These are phyloP conservation scores for Rhodotorula taiwanensis DNA, from an alignment of 768 basidiomycete species.

Conservation along the genomic window DNA sequence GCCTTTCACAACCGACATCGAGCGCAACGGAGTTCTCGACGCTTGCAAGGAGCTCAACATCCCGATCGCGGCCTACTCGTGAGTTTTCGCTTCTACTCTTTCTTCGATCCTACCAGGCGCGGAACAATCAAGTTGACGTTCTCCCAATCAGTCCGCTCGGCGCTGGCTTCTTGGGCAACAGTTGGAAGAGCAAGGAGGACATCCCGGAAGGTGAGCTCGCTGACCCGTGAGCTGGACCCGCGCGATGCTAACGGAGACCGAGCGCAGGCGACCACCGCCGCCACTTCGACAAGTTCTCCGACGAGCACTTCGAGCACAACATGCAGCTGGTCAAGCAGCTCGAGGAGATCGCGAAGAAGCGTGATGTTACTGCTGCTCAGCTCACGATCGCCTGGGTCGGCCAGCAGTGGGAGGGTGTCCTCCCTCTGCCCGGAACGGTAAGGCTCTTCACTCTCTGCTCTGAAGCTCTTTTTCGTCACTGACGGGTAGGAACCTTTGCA, in stretches of 20 bases:
- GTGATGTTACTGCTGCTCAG: slow-evolving; percentile 46
- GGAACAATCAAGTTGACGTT: background rate
- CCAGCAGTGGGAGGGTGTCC: slow-evolving; percentile 18
- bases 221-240: background rate
- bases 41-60: slow-evolving; percentile 45
- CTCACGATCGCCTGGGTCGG: slow-evolving; percentile 47
- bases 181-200: slow-evolving; percentile 44
- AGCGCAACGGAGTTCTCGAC: slow-evolving; percentile 43
- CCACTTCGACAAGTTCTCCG: slow-evolving; percentile 33
- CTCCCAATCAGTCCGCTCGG: slow-evolving; percentile 16
- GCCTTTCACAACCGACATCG: slow-evolving; percentile 29
- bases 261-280: slow-evolving; percentile 19
- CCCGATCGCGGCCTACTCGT: slow-evolving; percentile 44
- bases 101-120: no score
- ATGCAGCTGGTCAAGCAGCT: slow-evolving; percentile 45
- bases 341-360: slow-evolving; percentile 43
- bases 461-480: no score
- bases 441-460: no score
- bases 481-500: background rate
- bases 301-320: slow-evolving; percentile 45
- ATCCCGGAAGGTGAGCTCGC: slow-evolving; percentile 18
- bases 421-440: slow-evolving; percentile 34
- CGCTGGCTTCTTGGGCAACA: slow-evolving; percentile 40
- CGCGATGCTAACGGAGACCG: no score
- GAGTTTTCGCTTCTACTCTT: slow-evolving; percentile 20